Conservation (phyloP, 176 grass and related monocot species). For the Cenchrus americanus region DNA sequence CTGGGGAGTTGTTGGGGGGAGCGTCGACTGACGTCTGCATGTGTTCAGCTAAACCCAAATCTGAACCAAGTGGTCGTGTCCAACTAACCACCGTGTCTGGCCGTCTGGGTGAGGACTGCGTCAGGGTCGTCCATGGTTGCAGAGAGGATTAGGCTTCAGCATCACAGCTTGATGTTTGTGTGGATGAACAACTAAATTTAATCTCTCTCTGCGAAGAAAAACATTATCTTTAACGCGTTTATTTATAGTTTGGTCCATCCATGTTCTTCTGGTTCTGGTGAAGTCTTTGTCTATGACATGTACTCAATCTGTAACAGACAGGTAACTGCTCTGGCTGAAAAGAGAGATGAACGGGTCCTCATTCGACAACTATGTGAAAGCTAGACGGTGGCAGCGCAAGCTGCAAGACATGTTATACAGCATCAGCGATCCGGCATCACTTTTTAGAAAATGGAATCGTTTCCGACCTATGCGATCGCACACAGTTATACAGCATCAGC, state of each 20-base stretch:
- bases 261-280: not conserved
- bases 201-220: not conserved
- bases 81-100: not conserved
- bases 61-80: constrained; percentile 19
- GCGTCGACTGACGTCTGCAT: not conserved
- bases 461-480: no score
- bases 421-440: not conserved
- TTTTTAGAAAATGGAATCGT: no score
- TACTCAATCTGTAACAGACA: not conserved
- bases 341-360: constrained; percentile 11
- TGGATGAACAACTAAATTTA: not conserved
- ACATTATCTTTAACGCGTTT: not conserved
- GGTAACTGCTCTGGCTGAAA: not conserved
- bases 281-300: not conserved
- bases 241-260: no score
- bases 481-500: not conserved
- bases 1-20: constrained; percentile 30
- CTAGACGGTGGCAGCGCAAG: not conserved
- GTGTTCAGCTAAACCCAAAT: not conserved
- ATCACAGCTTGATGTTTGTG: not conserved
- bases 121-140: constrained; percentile 19
- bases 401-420: not conserved
- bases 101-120: constrained; percentile 4
- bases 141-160: not conserved
- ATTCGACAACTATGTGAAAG: constrained; percentile 5